Conservation (phyloP, 176 grass and related monocot genomes). For the Leersia perrieri region DNA sequence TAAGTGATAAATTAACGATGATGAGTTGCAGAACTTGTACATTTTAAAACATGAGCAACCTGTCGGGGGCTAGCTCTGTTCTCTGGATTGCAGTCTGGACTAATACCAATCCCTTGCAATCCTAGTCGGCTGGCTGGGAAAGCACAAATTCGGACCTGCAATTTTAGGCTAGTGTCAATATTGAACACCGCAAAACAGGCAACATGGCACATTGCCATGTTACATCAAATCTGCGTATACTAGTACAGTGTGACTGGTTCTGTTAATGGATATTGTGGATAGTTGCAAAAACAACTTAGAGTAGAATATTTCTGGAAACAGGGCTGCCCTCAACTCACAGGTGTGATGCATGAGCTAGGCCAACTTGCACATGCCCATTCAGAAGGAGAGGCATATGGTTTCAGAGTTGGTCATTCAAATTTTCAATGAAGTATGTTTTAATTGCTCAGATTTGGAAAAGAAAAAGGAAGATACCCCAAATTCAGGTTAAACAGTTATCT, state of each 20-base stretch:
- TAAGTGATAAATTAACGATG: background rate
- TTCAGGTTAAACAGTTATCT: background rate
- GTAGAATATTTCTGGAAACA: background rate
- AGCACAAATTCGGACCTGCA: conserved; percentile 76
- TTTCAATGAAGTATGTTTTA: background rate
- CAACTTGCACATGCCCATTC: background rate
- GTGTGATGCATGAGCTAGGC: background rate
- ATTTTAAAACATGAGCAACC: conserved; percentile 42
- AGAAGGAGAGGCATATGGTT: background rate
- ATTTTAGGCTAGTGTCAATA: background rate
- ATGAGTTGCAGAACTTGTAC: background rate
- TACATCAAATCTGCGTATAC: background rate
- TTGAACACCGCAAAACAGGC: background rate
- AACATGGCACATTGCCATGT: background rate
- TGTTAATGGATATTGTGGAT: background rate
- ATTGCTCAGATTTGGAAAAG: background rate
- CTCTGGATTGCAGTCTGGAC: conserved; percentile 87
- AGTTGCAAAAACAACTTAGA: background rate
- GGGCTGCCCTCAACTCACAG: background rate
- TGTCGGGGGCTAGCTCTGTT: conserved; percentile 85
- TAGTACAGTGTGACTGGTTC: background rate
- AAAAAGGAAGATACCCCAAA: background rate
- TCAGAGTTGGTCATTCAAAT: background rate
- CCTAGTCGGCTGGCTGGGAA: conserved; percentile 68
- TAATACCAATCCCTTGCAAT: conserved; percentile 76